A percentile compares a stretch with the other conserved stretches of the same genome.
Evolutionary conservation across 768 basidiomycete genomes (phyloP).

Genomic region (Tephrocybe rancida): DNA sequence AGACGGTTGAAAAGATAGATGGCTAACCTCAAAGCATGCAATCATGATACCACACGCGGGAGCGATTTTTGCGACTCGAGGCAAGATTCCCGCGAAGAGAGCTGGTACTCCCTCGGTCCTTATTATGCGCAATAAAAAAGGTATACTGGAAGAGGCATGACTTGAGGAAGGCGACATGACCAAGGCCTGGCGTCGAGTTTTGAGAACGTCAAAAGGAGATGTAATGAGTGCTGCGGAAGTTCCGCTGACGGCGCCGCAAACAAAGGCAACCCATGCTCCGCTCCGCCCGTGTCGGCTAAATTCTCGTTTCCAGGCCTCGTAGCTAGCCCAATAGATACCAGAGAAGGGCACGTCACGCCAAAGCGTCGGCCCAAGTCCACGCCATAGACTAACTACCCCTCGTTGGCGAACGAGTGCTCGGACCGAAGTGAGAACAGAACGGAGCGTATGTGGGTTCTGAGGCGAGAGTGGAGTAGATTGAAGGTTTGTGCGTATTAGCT

Average conservation of each 20-base stretch:
- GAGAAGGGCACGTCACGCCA: slow-evolving; percentile 99
- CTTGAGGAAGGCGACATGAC: slow-evolving; percentile 59
- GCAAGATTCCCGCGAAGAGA: slow-evolving; percentile 82
- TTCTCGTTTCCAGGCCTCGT: slow-evolving; percentile 77
- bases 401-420: slow-evolving; percentile 57
- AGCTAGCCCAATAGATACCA: slow-evolving; percentile 95
- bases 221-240: slow-evolving; percentile 85
- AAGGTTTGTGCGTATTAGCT: slow-evolving; percentile 91
- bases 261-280: slow-evolving; percentile 75
- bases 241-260: slow-evolving; percentile 90
- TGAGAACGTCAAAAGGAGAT: slow-evolving; percentile 95
- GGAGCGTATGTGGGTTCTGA: slow-evolving; percentile 72
- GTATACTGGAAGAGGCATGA: slow-evolving; percentile 52
- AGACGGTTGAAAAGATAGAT: not conserved
- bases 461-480: slow-evolving; percentile 83
- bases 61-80: slow-evolving; percentile 92
- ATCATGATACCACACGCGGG: slow-evolving; percentile 99
- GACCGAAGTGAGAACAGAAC: slow-evolving; percentile 70
- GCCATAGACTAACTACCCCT: slow-evolving; percentile 79
- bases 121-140: slow-evolving; percentile 69
- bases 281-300: slow-evolving; percentile 55
- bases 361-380: slow-evolving; percentile 88
- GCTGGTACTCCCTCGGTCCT: slow-evolving; percentile 78
- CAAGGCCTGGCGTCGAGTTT: slow-evolving; percentile 89
- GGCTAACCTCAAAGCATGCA: slow-evolving; percentile 84